Conservation (phyloP, 768 basidiomycete genomes). For the Austroboletus festivus region DNA sequence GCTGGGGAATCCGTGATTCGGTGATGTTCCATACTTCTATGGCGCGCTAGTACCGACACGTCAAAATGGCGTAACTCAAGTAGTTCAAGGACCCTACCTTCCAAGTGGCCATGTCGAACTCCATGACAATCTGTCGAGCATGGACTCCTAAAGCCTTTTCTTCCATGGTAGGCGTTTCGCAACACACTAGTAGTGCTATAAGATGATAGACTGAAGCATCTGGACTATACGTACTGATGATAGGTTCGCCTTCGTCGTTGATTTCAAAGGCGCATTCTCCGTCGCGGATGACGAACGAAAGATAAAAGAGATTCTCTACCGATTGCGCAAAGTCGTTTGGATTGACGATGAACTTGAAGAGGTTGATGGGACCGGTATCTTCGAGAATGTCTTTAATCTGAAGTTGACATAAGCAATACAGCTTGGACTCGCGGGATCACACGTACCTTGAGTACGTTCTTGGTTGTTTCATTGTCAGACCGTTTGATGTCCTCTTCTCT, state of each 20-base stretch:
- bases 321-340: constrained; percentile 89
- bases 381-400: constrained; percentile 64
- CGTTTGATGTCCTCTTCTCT: constrained; percentile 79
- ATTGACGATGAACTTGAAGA: constrained; percentile 87
- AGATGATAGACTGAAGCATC: not conserved
- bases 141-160: constrained; percentile 62
- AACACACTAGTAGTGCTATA: constrained; percentile 43
- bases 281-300: constrained; percentile 89
- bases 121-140: constrained; percentile 85
- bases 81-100: constrained; percentile 45
- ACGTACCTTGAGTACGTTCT: constrained; percentile 73
- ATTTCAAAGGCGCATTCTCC: constrained; percentile 75
- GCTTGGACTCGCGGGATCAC: not conserved
- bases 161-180: constrained; percentile 60
- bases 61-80: not conserved
- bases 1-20: constrained; percentile 70
- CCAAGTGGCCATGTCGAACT: constrained; percentile 91
- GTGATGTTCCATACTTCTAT: constrained; percentile 84
- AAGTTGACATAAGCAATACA: not conserved
- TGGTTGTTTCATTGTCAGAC: constrained; percentile 85
- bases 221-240: constrained; percentile 58
- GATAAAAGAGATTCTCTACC: constrained; percentile 94
- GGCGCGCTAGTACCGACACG: constrained; percentile 55
- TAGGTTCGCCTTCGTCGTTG: constrained; percentile 63
- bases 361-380: constrained; percentile 54